Conservation (phyloP, 257 asterid species). For the Nyctanthes arbortristis region DNA sequence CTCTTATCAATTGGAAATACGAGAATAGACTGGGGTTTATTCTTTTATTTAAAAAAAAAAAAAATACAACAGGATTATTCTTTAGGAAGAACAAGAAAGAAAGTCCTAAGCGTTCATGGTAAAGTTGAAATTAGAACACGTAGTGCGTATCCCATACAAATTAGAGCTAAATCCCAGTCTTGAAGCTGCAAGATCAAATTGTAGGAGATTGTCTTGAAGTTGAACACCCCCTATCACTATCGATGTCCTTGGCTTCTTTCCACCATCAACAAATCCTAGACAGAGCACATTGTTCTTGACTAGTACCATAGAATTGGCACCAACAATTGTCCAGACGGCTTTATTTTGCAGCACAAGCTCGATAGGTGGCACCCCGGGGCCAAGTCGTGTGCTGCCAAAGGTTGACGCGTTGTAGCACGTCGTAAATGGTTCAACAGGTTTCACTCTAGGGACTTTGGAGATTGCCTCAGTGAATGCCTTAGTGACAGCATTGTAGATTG, state of each 20-base stretch:
- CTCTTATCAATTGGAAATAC: too few relatives aligned
- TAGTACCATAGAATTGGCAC: constrained; percentile 58
- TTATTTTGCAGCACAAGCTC: too few relatives aligned
- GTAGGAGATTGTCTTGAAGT: constrained; percentile 46
- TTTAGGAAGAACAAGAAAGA: too few relatives aligned
- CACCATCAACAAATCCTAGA: too few relatives aligned
- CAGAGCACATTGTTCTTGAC: constrained; percentile 41
- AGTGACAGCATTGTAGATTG: too few relatives aligned
- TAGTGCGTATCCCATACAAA: too few relatives aligned
- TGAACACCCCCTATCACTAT: constrained; percentile 52
- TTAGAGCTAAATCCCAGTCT: constrained; percentile 42
- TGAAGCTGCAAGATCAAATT: constrained; percentile 50
- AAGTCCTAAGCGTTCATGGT: too few relatives aligned
- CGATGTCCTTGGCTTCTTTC: too few relatives aligned
- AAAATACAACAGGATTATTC: too few relatives aligned
- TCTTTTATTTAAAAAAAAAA: too few relatives aligned
- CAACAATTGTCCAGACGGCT: constrained; percentile 42
- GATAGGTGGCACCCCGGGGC: constrained; percentile 39
- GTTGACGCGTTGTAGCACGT: constrained; percentile 45
- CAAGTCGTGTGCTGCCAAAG: constrained; percentile 30
- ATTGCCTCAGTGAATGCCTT: constrained; percentile 44
- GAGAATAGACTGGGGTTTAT: too few relatives aligned
- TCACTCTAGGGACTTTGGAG: constrained; percentile 38
- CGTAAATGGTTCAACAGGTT: constrained; percentile 45
- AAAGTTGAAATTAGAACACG: too few relatives aligned